A percentile compares a stretch with the other conserved stretches of the same genome.
Conservation (phyloP, 208 protist species). For the Zelonia costaricensis region DNA sequence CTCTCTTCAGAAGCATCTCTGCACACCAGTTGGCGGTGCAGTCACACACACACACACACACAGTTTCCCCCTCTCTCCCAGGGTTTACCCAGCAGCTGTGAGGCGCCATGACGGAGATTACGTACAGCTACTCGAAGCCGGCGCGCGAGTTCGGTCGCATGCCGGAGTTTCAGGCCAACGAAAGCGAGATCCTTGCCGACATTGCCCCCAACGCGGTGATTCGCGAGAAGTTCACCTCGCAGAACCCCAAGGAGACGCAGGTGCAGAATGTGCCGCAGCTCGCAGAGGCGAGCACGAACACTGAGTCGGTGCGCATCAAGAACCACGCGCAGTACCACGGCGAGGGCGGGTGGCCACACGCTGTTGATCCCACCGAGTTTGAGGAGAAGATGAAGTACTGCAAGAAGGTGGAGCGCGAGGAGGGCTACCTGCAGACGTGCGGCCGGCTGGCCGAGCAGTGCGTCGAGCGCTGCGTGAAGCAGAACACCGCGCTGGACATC, state of each 20-base stretch:
- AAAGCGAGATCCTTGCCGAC: conserved; percentile 89
- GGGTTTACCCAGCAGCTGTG: too few species aligned
- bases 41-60: neutral
- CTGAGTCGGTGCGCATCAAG: conserved; percentile 90
- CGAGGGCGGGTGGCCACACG: conserved; percentile 97
- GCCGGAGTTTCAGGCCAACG: conserved; percentile 93
- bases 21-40: neutral
- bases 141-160: conserved; percentile 92
- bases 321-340: conserved; percentile 93
- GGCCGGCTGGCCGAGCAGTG: conserved; percentile 84
- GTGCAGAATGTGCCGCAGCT: conserved; percentile 94
- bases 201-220: conserved; percentile 77
- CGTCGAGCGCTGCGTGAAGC: conserved; percentile 92
- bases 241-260: conserved; percentile 84
- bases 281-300: conserved; percentile 95
- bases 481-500: conserved; percentile 98
- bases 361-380: conserved; percentile 95
- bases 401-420: conserved; percentile 97
- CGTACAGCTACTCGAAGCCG: conserved; percentile 92
- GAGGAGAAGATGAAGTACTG: conserved; percentile 97
- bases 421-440: conserved; percentile 93
- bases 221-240: conserved; percentile 79
- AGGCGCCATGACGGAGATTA: conserved; percentile 89
- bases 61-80: neutral
- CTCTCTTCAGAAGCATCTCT: too few species aligned